These are phyloP conservation scores for Lactarius evosmus DNA, from an alignment of 768 basidiomycete genomes.

Conservation along the genomic window DNA sequence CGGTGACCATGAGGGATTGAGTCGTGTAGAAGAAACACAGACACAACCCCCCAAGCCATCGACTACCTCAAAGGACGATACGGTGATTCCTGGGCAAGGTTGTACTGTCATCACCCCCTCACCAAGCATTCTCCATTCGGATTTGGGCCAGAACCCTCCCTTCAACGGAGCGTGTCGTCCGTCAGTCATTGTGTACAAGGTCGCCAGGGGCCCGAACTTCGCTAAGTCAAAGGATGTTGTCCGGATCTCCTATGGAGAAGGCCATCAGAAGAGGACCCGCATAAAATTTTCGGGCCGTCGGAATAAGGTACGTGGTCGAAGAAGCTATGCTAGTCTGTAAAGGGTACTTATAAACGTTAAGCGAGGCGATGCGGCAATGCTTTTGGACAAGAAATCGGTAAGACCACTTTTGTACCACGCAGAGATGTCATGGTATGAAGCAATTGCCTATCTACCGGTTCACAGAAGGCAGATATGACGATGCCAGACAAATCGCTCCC, in stretches of 20 bases:
- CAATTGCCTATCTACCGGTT: background rate
- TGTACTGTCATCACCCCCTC: background rate
- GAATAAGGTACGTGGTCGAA: background rate
- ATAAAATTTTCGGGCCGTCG: background rate
- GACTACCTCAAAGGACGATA: background rate
- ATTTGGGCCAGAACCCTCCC: background rate
- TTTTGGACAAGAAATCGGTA: background rate
- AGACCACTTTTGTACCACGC: background rate
- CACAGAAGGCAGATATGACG: background rate
- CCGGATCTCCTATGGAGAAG: constrained; percentile 21
- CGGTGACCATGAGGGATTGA: background rate
- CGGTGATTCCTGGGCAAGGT: background rate
- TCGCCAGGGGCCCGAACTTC: constrained; percentile 15
- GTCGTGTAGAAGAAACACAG: background rate
- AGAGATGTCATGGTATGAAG: background rate
- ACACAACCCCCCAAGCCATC: background rate
- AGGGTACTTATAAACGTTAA: background rate
- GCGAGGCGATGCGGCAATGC: background rate
- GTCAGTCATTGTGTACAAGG: constrained; percentile 20
- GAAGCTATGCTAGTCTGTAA: background rate
- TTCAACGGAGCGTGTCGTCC: constrained; percentile 5
- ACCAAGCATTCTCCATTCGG: background rate
- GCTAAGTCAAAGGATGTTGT: constrained; percentile 17
- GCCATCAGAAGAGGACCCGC: constrained; percentile 3
- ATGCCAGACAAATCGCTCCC: background rate